These are phyloP conservation scores for Cynanchum wilfordii DNA, from an alignment of 257 asterid species.

Conservation along the genomic window DNA sequence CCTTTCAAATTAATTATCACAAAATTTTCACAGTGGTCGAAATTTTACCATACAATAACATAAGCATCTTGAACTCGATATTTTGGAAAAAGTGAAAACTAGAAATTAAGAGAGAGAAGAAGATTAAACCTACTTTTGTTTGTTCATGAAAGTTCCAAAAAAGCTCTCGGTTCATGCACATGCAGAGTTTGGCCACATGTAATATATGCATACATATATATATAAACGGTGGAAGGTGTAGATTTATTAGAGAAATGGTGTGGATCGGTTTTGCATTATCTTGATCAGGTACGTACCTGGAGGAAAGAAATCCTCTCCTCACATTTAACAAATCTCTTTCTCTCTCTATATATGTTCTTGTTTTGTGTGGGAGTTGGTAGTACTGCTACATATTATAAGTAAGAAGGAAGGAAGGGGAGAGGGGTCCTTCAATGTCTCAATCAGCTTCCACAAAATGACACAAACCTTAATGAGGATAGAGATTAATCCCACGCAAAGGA, in stretches of 20 bases:
- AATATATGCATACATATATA: background rate
- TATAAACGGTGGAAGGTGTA: background rate
- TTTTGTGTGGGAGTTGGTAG: background rate
- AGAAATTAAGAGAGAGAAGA: background rate
- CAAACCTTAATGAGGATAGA: conserved; percentile 28
- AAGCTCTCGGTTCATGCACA: conserved; percentile 5
- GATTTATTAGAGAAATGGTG: background rate
- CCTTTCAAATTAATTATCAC: too few species aligned
- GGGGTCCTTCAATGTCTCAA: conserved; percentile 31
- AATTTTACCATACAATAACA: background rate
- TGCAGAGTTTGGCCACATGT: conserved; percentile 25
- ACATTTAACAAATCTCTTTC: background rate
- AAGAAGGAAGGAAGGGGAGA: background rate
- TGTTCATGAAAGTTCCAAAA: background rate
- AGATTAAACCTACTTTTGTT: conserved; percentile 4
- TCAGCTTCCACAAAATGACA: conserved; percentile 54
- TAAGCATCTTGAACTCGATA: background rate
- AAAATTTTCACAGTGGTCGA: too few species aligned
- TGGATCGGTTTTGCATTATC: background rate
- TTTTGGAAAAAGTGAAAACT: background rate
- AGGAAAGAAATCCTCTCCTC: background rate
- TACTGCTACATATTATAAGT: background rate
- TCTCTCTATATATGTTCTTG: background rate
- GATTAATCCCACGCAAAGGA: conserved; percentile 27
- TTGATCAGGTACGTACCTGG: background rate